Evolutionary conservation across 768 basidiomycete genomes (phyloP).

Genomic region (Lactifluus pinguis): DNA sequence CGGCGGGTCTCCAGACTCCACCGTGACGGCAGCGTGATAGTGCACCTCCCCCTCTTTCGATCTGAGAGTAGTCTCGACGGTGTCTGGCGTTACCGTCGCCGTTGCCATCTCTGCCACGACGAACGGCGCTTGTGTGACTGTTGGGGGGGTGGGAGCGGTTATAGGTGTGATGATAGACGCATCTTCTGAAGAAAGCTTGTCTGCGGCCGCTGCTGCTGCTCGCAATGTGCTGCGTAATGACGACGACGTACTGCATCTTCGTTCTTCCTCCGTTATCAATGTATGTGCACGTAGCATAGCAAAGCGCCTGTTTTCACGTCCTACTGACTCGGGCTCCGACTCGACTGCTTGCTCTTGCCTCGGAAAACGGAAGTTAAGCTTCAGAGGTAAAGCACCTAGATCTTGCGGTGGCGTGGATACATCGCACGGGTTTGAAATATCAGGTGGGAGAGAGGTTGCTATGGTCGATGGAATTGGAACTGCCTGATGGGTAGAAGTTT

Average conservation of each 20-base stretch:
- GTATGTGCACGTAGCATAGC: background rate
- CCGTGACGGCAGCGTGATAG: background rate
- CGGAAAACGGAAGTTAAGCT: slow-evolving; percentile 10
- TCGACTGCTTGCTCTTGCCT: slow-evolving; percentile 8
- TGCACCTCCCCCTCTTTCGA: background rate
- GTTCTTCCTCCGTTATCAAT: background rate
- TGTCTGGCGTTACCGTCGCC: background rate
- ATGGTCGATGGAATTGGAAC: background rate
- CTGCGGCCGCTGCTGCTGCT: slow-evolving; percentile 6
- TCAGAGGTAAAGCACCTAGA: slow-evolving; percentile 2
- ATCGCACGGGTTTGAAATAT: background rate
- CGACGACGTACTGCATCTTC: slow-evolving; percentile 5
- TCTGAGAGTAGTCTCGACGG: background rate
- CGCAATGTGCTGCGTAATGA: slow-evolving; percentile 10
- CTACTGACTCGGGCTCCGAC: slow-evolving; percentile 5
- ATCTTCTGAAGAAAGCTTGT: slow-evolving; percentile 4
- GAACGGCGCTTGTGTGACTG: background rate
- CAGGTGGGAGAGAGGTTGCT: background rate
- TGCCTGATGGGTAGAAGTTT: background rate
- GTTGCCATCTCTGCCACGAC: background rate
- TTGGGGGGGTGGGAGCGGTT: background rate
- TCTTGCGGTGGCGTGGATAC: background rate
- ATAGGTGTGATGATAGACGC: background rate
- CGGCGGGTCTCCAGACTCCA: background rate
- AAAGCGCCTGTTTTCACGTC: slow-evolving; percentile 8